A percentile compares a stretch with the other conserved stretches of the same genome.
Evolutionary conservation across 1,139 yeast genomes (phyloP).

Genomic region (Zygosaccharomyces sapae): DNA sequence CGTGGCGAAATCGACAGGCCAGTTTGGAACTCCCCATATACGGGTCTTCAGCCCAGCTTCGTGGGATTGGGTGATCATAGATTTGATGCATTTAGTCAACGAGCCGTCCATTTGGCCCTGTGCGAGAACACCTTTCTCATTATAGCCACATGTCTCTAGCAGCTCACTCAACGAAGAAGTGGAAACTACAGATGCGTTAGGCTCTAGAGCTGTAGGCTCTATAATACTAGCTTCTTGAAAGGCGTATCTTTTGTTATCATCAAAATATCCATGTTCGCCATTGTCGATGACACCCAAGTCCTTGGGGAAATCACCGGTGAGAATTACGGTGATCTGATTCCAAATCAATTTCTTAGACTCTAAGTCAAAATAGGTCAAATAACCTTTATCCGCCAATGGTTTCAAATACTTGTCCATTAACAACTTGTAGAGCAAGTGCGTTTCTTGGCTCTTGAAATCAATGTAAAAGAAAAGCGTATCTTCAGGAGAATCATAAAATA

Average conservation of each 20-base stretch:
- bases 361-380: constrained; percentile 38
- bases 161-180: constrained; percentile 26
- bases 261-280: constrained; percentile 19
- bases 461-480: constrained; percentile 44
- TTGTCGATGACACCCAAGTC: constrained; percentile 19
- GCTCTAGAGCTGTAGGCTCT: constrained; percentile 7
- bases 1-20: constrained; percentile 41
- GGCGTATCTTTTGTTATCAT: constrained; percentile 30
- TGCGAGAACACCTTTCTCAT: constrained; percentile 10
- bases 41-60: constrained; percentile 40
- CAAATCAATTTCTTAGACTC: constrained; percentile 28
- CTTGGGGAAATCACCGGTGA: constrained; percentile 43
- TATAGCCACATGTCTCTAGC: constrained; percentile 16
- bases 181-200: constrained; percentile 20
- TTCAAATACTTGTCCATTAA: constrained; percentile 37
- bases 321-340: constrained; percentile 45
- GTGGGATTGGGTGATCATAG: constrained; percentile 39
- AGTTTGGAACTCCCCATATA: constrained; percentile 51
- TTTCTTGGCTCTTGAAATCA: constrained; percentile 46
- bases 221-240: constrained; percentile 37
- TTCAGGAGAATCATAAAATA: constrained; percentile 43
- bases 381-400: constrained; percentile 38
- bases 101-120: constrained; percentile 19
- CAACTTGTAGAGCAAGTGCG: constrained; percentile 35
- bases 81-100: constrained; percentile 32